Evolutionary conservation across 192 early-diverging fungal genomes (phyloP).

Genomic region (Irineochytrium annulatum): DNA sequence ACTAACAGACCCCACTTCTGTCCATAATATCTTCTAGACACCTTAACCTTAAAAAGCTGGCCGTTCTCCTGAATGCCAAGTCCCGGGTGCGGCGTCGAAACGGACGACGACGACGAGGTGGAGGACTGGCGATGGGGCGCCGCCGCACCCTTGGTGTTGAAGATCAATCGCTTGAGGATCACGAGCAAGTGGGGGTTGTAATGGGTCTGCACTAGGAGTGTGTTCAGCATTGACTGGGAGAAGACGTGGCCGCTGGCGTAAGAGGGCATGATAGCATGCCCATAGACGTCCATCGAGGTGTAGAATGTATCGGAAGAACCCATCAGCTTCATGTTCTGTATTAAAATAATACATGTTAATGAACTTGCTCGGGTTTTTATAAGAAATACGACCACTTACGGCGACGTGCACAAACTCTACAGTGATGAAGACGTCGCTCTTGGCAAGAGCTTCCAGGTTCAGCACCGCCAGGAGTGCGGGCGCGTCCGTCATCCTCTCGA

Average conservation of each 20-base stretch:
- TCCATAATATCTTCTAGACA: constrained; percentile 43
- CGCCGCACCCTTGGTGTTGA: constrained; percentile 3
- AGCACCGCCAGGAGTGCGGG: constrained; percentile 59
- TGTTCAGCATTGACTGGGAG: constrained; percentile 65
- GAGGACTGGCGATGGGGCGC: background rate
- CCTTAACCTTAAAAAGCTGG: constrained; percentile 39
- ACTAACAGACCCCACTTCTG: constrained; percentile 47
- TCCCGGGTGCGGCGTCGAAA: background rate
- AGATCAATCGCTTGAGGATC: constrained; percentile 48
- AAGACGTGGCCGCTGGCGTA: constrained; percentile 73
- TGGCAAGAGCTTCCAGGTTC: constrained; percentile 50
- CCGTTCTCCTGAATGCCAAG: constrained; percentile 21
- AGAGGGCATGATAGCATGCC: constrained; percentile 60
- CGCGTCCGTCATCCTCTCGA: constrained; percentile 56
- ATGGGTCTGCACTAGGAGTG: constrained; percentile 67
- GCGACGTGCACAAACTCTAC: constrained; percentile 65
- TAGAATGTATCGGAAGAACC: constrained; percentile 57
- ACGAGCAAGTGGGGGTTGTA: constrained; percentile 61
- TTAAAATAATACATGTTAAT: constrained; percentile 17
- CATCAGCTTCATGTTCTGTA: constrained; percentile 76
- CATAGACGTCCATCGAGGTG: constrained; percentile 35
- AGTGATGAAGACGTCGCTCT: constrained; percentile 49
- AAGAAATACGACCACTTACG: background rate
- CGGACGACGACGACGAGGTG: background rate
- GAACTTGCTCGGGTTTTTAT: background rate